phyloP scores from a whole-genome alignment of 2,329 filamentous ascomycete species.

The Diplodia mutila region DNA sequence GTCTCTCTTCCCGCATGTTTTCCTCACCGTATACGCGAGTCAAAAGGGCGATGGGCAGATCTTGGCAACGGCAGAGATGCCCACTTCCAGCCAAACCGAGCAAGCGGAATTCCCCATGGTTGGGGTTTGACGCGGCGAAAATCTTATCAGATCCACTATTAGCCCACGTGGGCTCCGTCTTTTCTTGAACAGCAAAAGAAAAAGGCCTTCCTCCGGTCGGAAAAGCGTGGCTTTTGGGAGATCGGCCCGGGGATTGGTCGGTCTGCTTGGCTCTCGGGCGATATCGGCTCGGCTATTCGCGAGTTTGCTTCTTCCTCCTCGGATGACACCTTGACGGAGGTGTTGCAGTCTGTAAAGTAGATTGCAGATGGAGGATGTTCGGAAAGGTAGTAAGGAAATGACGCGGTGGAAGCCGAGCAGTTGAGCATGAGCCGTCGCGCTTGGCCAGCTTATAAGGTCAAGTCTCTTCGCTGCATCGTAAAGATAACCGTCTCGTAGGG shows the following conservation, averaged over 20 bases:
- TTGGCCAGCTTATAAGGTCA: too few species aligned
- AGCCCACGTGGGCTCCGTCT: background rate
- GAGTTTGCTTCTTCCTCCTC: background rate
- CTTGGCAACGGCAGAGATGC: background rate
- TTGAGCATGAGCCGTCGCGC: background rate
- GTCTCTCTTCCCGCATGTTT: background rate
- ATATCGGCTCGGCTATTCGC: constrained; percentile 17
- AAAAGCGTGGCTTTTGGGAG: background rate
- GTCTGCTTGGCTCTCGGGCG: background rate
- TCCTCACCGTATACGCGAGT: background rate
- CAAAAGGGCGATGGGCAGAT: background rate
- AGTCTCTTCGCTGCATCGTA: background rate
- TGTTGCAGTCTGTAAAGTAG: background rate
- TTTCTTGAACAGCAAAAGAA: background rate
- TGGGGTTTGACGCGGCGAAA: background rate
- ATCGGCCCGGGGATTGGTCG: background rate
- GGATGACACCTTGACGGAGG: background rate
- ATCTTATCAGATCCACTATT: constrained; percentile 21
- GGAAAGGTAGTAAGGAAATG: background rate
- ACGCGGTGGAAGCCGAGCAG: too few species aligned
- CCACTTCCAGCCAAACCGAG: background rate
- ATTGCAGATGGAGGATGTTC: background rate
- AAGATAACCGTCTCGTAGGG: background rate
- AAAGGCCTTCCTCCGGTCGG: background rate
- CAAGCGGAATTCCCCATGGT: background rate